Evolutionary conservation across 306 rosid genomes (phyloP), one percentile per base, ranked within the genome.

Genomic region (Ceratonia siliqua): DNA sequence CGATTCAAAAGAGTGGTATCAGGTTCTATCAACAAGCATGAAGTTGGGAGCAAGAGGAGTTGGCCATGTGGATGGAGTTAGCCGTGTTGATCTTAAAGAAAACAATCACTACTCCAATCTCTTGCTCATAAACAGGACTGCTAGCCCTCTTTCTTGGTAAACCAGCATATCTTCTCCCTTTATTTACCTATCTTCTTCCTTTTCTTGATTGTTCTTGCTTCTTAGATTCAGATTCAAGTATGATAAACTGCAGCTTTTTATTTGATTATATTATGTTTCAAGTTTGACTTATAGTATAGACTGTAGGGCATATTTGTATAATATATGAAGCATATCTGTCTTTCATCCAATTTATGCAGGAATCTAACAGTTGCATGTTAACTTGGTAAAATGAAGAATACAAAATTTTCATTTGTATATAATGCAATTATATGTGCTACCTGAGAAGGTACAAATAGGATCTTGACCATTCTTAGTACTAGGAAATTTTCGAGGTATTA

Each of bases 111-210:
- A 87, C 76, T 85, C 90, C n/a, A 78, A 85, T 86, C 75, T 92
- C 68, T 77, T 92, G 84, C 91, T 95, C 32, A 83, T 95, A 77
- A 95, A 95, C 91, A 88, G 98, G 83, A 90, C 96, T 57, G 93
- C 98, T 33, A 90, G 90, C 86, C 95, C 85, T 64, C 96, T 93
- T 74, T 89, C 98, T 74, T 90, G 96, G 96, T 92, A 85, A 75
- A 32, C 76, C 49, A 52, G 39, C 33, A 22, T 22, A 18, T 59
- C 74, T 30, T 15, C 22, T 22, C 50, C 46, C 43, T 33, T 39
- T 17, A 20, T 18, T 54, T 0, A 0, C 18, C 52, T 6, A 22
- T 1, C 8, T n/a, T 18, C 8, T 18, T 57, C n/a, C 25, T 50
- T 70, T 66, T 4, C 72, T 56, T 41, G 50, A 62, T 27, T 22